Conservation (phyloP, 306 rosid species). For the Glycine soja region DNA sequence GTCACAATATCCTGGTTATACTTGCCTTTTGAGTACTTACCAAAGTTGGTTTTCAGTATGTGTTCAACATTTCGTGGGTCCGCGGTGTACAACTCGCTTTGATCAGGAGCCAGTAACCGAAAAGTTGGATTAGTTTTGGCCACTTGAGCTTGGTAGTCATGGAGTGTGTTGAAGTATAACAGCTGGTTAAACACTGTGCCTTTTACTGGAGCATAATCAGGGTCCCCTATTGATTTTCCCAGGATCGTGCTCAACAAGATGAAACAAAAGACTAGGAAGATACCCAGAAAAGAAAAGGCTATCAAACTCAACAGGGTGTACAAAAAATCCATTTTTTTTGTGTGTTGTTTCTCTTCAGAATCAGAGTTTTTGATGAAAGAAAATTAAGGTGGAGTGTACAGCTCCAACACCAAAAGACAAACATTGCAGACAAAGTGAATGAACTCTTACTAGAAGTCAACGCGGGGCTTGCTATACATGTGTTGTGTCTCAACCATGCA, state of each 20-base stretch:
- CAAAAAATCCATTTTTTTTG: constrained; percentile 53
- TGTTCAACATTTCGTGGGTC: constrained; percentile 66
- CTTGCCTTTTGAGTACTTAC: constrained; percentile 64
- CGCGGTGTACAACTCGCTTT: constrained; percentile 60
- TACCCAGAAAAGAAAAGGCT: constrained; percentile 36
- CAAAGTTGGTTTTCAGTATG: constrained; percentile 56
- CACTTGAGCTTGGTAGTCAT: constrained; percentile 49
- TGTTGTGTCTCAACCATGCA: too few relatives aligned
- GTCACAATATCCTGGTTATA: constrained; percentile 33
- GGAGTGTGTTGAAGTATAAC: constrained; percentile 58
- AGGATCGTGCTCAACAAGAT: constrained; percentile 46
- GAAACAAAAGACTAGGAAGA: constrained; percentile 46
- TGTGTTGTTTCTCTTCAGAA: not conserved
- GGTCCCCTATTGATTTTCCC: constrained; percentile 66
- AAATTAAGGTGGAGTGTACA: too few relatives aligned
- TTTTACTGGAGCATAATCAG: constrained; percentile 63
- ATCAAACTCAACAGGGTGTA: constrained; percentile 47
- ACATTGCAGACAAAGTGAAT: not conserved
- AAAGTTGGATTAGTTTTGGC: constrained; percentile 60
- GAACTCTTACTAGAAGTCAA: too few relatives aligned
- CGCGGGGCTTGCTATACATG: too few relatives aligned
- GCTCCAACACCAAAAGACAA: too few relatives aligned
- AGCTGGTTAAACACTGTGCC: constrained; percentile 65
- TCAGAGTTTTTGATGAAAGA: not conserved
- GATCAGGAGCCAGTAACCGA: constrained; percentile 52